A percentile compares a stretch with the other conserved stretches of the same genome.
phyloP scores from a whole-genome alignment of 179 eudicot species.

The Amaranthus tricolor region DNA sequence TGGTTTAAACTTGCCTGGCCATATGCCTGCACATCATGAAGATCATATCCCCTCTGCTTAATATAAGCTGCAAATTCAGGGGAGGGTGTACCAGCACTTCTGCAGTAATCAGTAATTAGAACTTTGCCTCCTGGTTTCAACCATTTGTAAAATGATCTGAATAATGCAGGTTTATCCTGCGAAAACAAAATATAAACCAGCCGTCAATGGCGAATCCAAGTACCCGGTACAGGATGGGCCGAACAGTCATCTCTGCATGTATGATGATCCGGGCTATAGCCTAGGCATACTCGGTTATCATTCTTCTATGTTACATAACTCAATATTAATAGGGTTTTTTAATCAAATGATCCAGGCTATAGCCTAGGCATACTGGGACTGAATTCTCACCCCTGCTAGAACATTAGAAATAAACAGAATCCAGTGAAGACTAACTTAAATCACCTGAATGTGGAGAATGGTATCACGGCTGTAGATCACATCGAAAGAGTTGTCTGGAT shows the following conservation, averaged over 20 bases:
- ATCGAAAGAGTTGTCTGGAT: slow-evolving; percentile 79
- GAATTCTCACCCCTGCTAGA: too few species aligned
- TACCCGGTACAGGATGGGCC: too few species aligned
- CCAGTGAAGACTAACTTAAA: too few species aligned
- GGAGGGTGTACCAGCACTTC: slow-evolving; percentile 57
- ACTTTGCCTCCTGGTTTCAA: slow-evolving; percentile 96
- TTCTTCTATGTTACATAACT: too few species aligned
- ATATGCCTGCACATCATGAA: slow-evolving; percentile 79
- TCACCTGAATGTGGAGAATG: slow-evolving; percentile 94
- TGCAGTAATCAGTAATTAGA: slow-evolving; percentile 89
- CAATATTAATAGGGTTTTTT: too few species aligned
- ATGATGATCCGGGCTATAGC: too few species aligned
- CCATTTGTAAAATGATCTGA: slow-evolving; percentile 88
- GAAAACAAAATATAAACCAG: slow-evolving; percentile 3
- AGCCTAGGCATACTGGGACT: too few species aligned
- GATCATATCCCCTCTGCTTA: slow-evolving; percentile 96
- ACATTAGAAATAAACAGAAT: background rate
- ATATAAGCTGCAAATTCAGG: slow-evolving; percentile 76
- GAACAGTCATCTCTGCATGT: too few species aligned
- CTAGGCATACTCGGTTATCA: too few species aligned
- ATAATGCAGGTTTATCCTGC: slow-evolving; percentile 92
- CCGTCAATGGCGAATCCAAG: too few species aligned
- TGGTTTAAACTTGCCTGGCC: slow-evolving; percentile 55
- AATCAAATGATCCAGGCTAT: too few species aligned
- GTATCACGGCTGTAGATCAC: slow-evolving; percentile 97